These are phyloP conservation scores for Amanita polypyramis DNA, from an alignment of 768 basidiomycete genomes.

Conservation along the genomic window DNA sequence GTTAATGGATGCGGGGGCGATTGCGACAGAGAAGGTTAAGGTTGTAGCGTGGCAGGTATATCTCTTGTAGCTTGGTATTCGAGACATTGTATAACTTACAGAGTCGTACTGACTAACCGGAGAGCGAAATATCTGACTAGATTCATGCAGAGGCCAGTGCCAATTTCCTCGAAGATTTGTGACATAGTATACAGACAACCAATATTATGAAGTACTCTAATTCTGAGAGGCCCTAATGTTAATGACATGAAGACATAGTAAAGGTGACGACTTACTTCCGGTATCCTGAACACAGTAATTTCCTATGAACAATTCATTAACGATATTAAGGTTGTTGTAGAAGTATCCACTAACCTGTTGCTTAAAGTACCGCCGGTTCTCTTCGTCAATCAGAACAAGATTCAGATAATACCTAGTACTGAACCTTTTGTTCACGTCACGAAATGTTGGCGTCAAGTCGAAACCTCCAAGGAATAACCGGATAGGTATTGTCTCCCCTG, in stretches of 20 bases:
- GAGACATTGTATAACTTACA: no score
- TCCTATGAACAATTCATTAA: slow-evolving; percentile 16
- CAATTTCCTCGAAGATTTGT: not conserved
- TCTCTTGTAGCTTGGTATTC: no score
- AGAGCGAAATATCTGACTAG: no score
- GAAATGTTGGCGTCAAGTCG: slow-evolving; percentile 96
- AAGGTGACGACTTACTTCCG: slow-evolving; percentile 43
- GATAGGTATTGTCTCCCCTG: slow-evolving; percentile 97
- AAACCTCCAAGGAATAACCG: slow-evolving; percentile 96
- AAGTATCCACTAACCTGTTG: slow-evolving; percentile 54
- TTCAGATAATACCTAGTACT: slow-evolving; percentile 96
- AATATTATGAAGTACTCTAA: not conserved
- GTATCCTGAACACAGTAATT: slow-evolving; percentile 87
- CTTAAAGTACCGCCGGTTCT: slow-evolving; percentile 96
- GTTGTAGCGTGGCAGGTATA: no score
- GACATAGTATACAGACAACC: not conserved
- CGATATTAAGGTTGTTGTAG: no score
- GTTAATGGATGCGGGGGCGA: not conserved
- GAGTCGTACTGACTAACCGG: no score
- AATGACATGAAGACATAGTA: not conserved
- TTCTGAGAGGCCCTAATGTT: not conserved
- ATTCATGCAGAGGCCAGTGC: no score
- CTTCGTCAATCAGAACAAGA: slow-evolving; percentile 93
- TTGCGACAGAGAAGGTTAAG: not conserved
- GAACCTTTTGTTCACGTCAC: slow-evolving; percentile 99